Percentiles rank a stretch among this genome's conserved stretches.
Conservation (phyloP, 139 green algal species). For the Desmodesmus armatus region DNA sequence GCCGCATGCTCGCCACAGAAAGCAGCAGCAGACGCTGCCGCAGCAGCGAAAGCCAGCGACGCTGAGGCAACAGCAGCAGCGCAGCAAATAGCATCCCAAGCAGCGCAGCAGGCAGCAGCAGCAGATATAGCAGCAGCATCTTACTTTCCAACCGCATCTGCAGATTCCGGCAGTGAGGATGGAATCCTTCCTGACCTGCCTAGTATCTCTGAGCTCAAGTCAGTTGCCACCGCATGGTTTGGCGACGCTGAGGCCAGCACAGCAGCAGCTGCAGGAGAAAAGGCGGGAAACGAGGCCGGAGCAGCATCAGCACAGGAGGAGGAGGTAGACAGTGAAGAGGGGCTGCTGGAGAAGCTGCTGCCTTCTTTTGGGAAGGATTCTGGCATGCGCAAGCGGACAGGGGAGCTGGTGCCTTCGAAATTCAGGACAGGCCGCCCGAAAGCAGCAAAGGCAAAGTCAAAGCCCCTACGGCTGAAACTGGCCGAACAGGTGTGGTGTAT, state of each 20-base stretch:
- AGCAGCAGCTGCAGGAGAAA: neutral
- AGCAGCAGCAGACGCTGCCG: neutral
- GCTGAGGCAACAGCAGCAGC: neutral
- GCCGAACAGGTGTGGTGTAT: too few species aligned
- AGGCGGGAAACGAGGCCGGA: neutral
- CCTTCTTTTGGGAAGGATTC: too few species aligned
- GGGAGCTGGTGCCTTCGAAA: too few species aligned
- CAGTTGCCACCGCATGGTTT: neutral
- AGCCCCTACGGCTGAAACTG: too few species aligned
- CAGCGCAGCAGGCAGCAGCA: neutral
- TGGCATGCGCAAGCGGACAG: too few species aligned
- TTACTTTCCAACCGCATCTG: neutral
- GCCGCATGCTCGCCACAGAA: neutral
- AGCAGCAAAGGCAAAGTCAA: too few species aligned
- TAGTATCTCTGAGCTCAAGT: too few species aligned
- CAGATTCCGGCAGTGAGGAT: neutral
- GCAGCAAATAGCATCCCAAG: neutral
- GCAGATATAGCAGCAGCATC: neutral
- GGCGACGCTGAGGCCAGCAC: neutral
- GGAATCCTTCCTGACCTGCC: neutral
- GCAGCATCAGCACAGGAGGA: neutral
- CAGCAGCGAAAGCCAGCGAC: neutral
- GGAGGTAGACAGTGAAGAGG: too few species aligned
- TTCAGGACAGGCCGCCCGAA: too few species aligned
- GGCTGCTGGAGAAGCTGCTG: too few species aligned